Base-by-base conservation (phyloP, 2,329 filamentous ascomycete genomes). In the Pseudogymnoascus verrucosus region DNA sequence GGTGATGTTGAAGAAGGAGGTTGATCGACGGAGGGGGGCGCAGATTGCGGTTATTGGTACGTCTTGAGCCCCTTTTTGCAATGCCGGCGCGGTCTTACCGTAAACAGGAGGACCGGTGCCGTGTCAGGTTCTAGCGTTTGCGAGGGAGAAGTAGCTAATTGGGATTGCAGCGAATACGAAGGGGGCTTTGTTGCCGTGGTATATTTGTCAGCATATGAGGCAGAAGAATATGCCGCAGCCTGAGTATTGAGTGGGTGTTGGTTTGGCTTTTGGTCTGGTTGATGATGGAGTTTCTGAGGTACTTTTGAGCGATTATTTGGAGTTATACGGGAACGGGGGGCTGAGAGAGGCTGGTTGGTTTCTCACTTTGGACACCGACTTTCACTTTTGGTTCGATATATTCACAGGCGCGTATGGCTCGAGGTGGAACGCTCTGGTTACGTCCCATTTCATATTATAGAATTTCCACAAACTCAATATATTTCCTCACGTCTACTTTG, bases 1-100 rank as follows among this genome's bases (percentile, higher is more conserved):
- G 63, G 73, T 80, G 14, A 86, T 89, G 84, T 71, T 88, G 68
- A 88, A 88, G 79, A 84, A 82, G 73, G 86, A 88, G 77, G 75
- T 86, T 60, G 85, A 88, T 71, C 3, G 47, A 1, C 10, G 2
- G n/a, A 57, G 47, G n/a, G 26, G n/a, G 1, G 10, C 7, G 47
- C 47, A 57, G 47, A 57, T 57, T 2, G 47, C 47, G 1, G 7
- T 57, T 19, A 57, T 57, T 31, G 47, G 47, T 57, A 57, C n/a
- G 47, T 57, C 19, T 12, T 57, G 14, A 28, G 1, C 23, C 14
- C 6, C 12, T 6, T 23, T 23, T 44, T 3, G 21, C 19, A n/a
- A 21, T 44, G 10, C 19, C 19, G 39, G 19, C 2, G 16, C 19
- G 16, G 21, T 44, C 40, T 44, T 12, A 44, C 19, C 44, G 3